Base-by-base conservation (phyloP, 495 filamentous ascomycete species). In the Saxophila tyrrhenica region DNA sequence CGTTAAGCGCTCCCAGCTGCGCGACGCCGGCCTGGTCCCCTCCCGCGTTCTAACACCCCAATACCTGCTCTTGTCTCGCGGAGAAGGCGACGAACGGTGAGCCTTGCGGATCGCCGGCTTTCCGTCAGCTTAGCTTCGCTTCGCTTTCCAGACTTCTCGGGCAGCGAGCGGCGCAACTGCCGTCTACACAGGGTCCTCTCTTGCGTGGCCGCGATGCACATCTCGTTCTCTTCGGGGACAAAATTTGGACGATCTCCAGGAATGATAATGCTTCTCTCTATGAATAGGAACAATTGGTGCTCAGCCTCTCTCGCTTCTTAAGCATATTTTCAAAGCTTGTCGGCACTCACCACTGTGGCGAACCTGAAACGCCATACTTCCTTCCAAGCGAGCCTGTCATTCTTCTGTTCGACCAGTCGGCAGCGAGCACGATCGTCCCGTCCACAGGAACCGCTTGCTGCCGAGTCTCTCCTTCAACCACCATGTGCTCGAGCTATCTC, bases 261-360 rank as follows among this genome's bases (percentile, higher is more conserved):
- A 35, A 5, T n/a, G 7, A 9, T 44, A 44, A 21, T 21, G 41
- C 41, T 17, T 20, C 13, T 24, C 45, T 54, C 52, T 60, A 60
- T 55, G 51, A 51, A 20, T 39, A 42, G 57, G 52, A 60, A 39
- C 57, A 25, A 55, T 23, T 49, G 46, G 57, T 60, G 52, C 52
- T 51, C 57, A 60, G 52, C 51, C 52, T 51, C 57, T 39, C 32
- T 60, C 46, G 57, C 52, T 60, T 51, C 45, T 60, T 60, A 60
- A 60, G 57, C 57, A 55, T 60, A 60, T 25, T 29, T 39, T 2
- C 16, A 52, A 60, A 55, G 23, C 48, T 50, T 58, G 55, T 51
- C 19, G 9, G 39, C 21, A 52, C 25, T 46, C 52, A 50, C 51
- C 51, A 60, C 52, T 55, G 57, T 60, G 57, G 57, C 57, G 32